Evolutionary conservation across 2,329 filamentous ascomycete genomes (phyloP).

Genomic region (Acephala macrosclerotiorum): DNA sequence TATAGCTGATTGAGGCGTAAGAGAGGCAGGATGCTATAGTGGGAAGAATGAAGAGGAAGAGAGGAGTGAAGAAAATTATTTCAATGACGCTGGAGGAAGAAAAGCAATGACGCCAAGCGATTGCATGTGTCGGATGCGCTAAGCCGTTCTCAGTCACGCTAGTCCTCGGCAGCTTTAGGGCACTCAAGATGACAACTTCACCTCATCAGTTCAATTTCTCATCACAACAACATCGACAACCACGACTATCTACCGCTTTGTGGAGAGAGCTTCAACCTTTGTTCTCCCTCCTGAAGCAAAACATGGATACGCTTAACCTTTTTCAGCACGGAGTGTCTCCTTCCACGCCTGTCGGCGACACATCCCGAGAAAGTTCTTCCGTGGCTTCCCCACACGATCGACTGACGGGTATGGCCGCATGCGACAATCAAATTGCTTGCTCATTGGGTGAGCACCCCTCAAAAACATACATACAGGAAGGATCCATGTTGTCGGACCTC

Average conservation of each 20-base stretch:
- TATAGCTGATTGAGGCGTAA: not conserved
- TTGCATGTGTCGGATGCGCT: not conserved
- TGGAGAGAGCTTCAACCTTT: not conserved
- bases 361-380: slow-evolving; percentile 24
- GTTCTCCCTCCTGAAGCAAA: not conserved
- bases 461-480: not conserved
- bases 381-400: slow-evolving; percentile 21
- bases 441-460: not conserved
- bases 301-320: slow-evolving; percentile 6
- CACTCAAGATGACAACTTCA: slow-evolving; percentile 3
- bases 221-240: not conserved
- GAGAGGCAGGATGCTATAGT: not conserved
- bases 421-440: not conserved
- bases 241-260: not conserved
- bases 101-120: not conserved
- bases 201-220: not conserved
- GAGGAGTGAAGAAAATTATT: not conserved
- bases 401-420: slow-evolving; percentile 11
- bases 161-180: not conserved
- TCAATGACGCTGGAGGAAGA: not conserved
- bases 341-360: not conserved
- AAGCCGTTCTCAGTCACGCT: not conserved
- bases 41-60: not conserved
- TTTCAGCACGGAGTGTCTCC: slow-evolving; percentile 19
- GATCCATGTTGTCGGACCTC: slow-evolving; percentile 6